These are phyloP conservation scores for Cyberlindnera euphorbiiphila DNA, from an alignment of 805 yeast genomes.

Conservation along the genomic window DNA sequence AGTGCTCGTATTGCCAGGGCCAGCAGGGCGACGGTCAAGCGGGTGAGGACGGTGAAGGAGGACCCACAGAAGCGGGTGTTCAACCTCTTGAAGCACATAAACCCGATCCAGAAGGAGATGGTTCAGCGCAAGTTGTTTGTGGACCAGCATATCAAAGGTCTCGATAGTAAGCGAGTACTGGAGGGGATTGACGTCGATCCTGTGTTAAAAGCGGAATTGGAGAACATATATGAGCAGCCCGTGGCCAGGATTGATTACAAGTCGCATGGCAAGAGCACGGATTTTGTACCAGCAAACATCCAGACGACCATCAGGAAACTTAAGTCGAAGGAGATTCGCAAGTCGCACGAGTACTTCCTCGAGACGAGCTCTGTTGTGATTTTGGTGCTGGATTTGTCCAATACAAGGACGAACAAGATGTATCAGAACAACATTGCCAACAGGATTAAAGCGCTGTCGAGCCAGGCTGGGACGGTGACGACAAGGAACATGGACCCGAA, in stretches of 20 bases:
- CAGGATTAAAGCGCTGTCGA: conserved; percentile 6
- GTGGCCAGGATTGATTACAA: conserved; percentile 6
- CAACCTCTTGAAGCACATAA: conserved; percentile 8
- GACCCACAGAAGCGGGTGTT: background rate
- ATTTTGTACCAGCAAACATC: conserved; percentile 8
- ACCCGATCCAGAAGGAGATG: conserved; percentile 16
- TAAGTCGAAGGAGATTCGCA: conserved; percentile 6
- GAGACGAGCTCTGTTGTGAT: conserved; percentile 9
- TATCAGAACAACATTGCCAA: conserved; percentile 6
- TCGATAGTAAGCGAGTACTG: conserved; percentile 3
- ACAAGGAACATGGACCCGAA: conserved; percentile 10
- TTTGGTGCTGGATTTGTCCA: conserved; percentile 10
- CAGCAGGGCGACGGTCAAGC: conserved; percentile 1
- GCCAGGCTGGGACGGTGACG: conserved; percentile 5
- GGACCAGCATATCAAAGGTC: conserved; percentile 14
- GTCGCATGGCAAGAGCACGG: conserved; percentile 2
- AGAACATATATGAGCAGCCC: conserved; percentile 7
- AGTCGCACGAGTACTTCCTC: conserved; percentile 5
- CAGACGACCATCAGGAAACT: conserved; percentile 7
- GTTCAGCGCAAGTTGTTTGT: conserved; percentile 16
- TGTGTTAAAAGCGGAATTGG: conserved; percentile 12
- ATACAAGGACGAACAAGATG: conserved; percentile 12
- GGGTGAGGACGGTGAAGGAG: background rate
- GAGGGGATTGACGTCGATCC: conserved; percentile 12
- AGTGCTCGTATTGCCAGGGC: conserved; percentile 3